Evolutionary conservation across 257 asterid genomes (phyloP), one percentile per base, ranked within the genome.

Genomic region (Linderniella brevidens): DNA sequence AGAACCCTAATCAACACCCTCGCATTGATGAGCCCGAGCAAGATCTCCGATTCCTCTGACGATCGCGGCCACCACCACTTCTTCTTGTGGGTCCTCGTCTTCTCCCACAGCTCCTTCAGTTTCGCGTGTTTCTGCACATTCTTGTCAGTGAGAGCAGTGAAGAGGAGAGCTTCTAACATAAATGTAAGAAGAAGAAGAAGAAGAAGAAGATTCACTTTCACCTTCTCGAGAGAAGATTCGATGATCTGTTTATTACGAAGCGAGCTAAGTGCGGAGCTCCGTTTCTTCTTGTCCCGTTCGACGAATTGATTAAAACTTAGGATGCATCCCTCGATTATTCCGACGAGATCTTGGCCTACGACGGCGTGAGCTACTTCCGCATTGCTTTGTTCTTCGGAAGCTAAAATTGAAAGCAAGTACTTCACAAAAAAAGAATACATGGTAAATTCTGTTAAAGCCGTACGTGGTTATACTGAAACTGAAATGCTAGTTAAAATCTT

Each of bases 161-260:
- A 9, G 11, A 41, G 16, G 35, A 20, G n/a, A n/a, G 56, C 37
- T 19, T 13, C 9, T 35, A 1, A 39, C 15, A 6, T 15, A 39
- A 12, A 17, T n/a, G 3, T 18, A 17, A 35, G 8, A 11, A n/a
- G 10, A 11, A 11, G 17, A 25, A 25, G 7, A 1, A 3, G 17
- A 12, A 11, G n/a, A 1, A 1, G 13, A 3, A 1, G 1, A 12
- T 11, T 12, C 8, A 42, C 17, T 42, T 54, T 59, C 55, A 84
- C 96, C 86, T 88, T 88, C 58, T 74, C 95, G 25, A 84, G 79
- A 36, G 76, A 70, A 46, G 72, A 67, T 55, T 78, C 95, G 54
- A 78, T 55, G 54, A 78, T 55, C 73, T 74, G 98, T 53, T 78
- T 86, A 67, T 25, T 3, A 2, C 3, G 32, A 50, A 80, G 72